These are phyloP conservation scores for Conringia planisiliqua DNA, from an alignment of 345 rosid species.

Conservation along the genomic window DNA sequence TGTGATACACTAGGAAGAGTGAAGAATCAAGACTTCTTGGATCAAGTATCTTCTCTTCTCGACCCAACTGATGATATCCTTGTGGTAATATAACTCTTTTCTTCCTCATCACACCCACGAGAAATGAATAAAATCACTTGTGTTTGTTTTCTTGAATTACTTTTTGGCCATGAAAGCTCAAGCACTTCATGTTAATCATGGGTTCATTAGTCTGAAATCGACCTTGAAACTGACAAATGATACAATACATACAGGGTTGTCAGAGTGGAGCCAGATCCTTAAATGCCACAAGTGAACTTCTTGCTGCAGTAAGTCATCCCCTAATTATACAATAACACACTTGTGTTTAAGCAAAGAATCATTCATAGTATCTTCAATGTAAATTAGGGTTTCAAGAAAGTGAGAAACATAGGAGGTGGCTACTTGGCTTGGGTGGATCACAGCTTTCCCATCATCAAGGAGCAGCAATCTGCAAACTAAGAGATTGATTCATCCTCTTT, in stretches of 20 bases:
- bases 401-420: slow-evolving; percentile 79
- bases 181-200: background rate
- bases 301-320: slow-evolving; percentile 46
- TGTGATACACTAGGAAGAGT: slow-evolving; percentile 28
- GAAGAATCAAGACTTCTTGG: slow-evolving; percentile 35
- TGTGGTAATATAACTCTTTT: slow-evolving; percentile 27
- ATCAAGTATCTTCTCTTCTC: slow-evolving; percentile 26
- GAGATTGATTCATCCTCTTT: background rate
- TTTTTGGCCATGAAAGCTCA: background rate
- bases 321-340: background rate
- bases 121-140: background rate
- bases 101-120: background rate
- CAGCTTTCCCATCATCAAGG: slow-evolving; percentile 42
- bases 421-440: slow-evolving; percentile 62
- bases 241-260: slow-evolving; percentile 55
- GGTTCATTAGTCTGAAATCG: background rate
- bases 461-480: slow-evolving; percentile 25
- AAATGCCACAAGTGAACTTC: slow-evolving; percentile 60
- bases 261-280: slow-evolving; percentile 87
- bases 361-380: background rate
- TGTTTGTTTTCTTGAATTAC: background rate
- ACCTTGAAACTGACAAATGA: background rate
- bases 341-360: background rate
- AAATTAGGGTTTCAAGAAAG: slow-evolving; percentile 67
- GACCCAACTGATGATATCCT: slow-evolving; percentile 30